Evolutionary conservation across 306 rosid species (phyloP).

Genomic region (Vigna trinervia): DNA sequence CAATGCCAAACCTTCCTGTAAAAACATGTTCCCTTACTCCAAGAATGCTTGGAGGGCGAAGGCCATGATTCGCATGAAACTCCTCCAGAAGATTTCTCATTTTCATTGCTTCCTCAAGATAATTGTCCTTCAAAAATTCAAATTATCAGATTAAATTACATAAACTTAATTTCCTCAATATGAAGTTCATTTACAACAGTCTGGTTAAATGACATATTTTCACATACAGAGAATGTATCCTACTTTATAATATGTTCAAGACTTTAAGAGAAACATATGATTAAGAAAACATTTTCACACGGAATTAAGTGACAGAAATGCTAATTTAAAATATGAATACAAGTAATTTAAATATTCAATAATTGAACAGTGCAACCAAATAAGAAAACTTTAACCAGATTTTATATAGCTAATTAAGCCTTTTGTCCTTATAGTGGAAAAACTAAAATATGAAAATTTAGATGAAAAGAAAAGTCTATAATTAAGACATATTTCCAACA

Average conservation of each 20-base stretch:
- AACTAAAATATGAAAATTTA: neutral
- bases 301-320: neutral
- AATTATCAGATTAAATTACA: slow-evolving; percentile 13
- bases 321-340: slow-evolving; percentile 1
- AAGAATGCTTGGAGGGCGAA: slow-evolving; percentile 86
- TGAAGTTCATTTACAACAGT: neutral
- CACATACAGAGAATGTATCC: neutral
- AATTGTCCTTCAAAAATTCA: slow-evolving; percentile 73
- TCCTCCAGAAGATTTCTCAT: slow-evolving; percentile 98
- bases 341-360: neutral
- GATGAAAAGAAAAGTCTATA: slow-evolving; percentile 6
- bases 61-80: slow-evolving; percentile 75
- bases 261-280: neutral
- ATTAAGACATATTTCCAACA: neutral
- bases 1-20: slow-evolving; percentile 87
- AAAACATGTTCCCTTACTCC: slow-evolving; percentile 98
- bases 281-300: neutral
- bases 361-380: slow-evolving; percentile 12
- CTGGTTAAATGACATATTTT: neutral
- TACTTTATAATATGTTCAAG: neutral
- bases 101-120: slow-evolving; percentile 97
- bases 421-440: neutral
- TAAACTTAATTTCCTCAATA: neutral
- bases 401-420: neutral
- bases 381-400: neutral